These are phyloP conservation scores for Colletotrichum sublineola DNA, from an alignment of 2,329 filamentous ascomycete species.

Conservation along the genomic window DNA sequence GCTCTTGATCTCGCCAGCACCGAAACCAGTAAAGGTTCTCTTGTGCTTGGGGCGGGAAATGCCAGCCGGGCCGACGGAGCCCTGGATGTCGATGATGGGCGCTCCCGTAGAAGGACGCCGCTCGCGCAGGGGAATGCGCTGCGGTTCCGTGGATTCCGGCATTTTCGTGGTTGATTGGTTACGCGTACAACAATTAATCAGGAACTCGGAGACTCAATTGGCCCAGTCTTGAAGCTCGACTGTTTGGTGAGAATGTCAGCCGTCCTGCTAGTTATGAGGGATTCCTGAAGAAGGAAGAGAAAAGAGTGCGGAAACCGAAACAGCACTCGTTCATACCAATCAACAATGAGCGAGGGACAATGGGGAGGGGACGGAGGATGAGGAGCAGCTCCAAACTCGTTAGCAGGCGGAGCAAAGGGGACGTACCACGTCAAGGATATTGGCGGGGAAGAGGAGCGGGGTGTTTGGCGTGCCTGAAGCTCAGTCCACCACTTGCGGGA, in stretches of 20 bases:
- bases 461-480: constrained; percentile 38
- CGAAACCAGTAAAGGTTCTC: constrained; percentile 95
- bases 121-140: constrained; percentile 70
- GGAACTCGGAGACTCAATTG: constrained; percentile 19
- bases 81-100: constrained; percentile 88
- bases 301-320: constrained; percentile 3
- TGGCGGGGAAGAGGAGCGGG: constrained; percentile 36
- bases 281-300: neutral
- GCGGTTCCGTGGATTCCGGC: constrained; percentile 47
- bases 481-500: constrained; percentile 35
- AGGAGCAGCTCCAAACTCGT: constrained; percentile 27
- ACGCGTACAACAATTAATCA: constrained; percentile 26
- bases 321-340: constrained; percentile 19
- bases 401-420: constrained; percentile 28
- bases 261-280: constrained; percentile 6
- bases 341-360: neutral
- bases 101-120: constrained; percentile 85
- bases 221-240: neutral
- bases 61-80: constrained; percentile 87
- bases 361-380: constrained; percentile 10
- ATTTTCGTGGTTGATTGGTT: constrained; percentile 45
- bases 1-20: constrained; percentile 89
- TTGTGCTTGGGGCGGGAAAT: constrained; percentile 94
- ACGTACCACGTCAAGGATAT: constrained; percentile 36
- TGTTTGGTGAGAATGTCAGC: neutral